A percentile compares a stretch with the other conserved stretches of the same genome.
These are phyloP conservation scores for Plasmodium vivax DNA, from an alignment of 169 alveolate species.

Conservation along the genomic window DNA sequence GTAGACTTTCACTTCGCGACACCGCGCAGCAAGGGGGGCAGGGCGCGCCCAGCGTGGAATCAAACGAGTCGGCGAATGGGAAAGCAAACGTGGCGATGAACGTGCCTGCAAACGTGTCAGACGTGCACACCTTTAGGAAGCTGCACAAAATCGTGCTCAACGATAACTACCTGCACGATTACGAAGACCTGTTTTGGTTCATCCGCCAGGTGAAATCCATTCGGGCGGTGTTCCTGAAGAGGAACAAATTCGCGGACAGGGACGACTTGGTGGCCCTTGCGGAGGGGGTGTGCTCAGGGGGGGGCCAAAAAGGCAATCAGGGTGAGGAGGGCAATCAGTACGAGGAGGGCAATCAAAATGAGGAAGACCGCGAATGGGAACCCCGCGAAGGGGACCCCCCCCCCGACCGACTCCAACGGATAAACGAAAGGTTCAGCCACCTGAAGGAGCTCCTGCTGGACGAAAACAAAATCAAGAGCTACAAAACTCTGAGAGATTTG, in stretches of 20 bases:
- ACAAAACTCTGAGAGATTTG: slow-evolving; percentile 65
- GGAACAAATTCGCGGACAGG: slow-evolving; percentile 46
- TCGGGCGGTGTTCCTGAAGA: slow-evolving; percentile 34
- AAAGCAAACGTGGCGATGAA: background rate
- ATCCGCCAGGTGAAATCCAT: slow-evolving; percentile 7
- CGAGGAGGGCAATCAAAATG: background rate
- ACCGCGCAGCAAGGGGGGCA: background rate
- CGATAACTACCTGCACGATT: slow-evolving; percentile 56
- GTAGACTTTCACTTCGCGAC: background rate
- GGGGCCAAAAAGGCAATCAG: background rate
- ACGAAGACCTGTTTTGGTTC: slow-evolving; percentile 60
- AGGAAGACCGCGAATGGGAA: too few species aligned
- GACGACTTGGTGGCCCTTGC: slow-evolving; percentile 22
- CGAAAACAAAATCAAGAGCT: slow-evolving; percentile 30
- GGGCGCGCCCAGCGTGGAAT: background rate
- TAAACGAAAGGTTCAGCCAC: slow-evolving; percentile 51
- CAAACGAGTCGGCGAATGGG: background rate
- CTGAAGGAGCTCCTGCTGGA: slow-evolving; percentile 60
- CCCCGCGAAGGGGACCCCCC: background rate
- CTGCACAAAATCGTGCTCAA: slow-evolving; percentile 57
- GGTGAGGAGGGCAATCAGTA: background rate
- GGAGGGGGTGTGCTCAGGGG: background rate
- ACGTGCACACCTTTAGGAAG: background rate
- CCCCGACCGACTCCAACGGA: slow-evolving; percentile 5
- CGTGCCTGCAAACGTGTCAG: too few species aligned